Base-by-base conservation (phyloP, 306 rosid species). In the Cucumis hystrix region DNA sequence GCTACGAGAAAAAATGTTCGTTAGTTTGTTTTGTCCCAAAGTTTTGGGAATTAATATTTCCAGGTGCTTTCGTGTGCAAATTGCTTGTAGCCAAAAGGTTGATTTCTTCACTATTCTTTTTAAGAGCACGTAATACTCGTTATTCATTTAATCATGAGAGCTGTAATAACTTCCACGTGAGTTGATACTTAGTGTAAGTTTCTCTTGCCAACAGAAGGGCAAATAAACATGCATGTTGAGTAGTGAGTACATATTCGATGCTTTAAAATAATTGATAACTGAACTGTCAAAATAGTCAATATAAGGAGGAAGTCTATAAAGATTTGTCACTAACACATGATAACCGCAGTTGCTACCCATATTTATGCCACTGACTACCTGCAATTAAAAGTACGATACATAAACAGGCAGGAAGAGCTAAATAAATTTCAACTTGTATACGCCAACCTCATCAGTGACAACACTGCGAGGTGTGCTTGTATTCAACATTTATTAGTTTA, bases 281-380 rank as follows among this genome's bases (percentile, higher is more conserved):
- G 28, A 73, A 30, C 61, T 30, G 30, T 33, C 30, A 73, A 73
- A 73, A 18, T 51, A 52, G 56, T 39, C 57, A 6, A 45, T 13
- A 25, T 9, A 51, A 72, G 28, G 60, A 33, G 41, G 16, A 72
- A 72, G 43, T 49, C 16, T 51, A 54, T 79, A 55, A 40, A 60
- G 54, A 16, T 59, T 77, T 18, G 47, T 77, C 62, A 84, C 95
- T 81, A 66, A 95, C 97, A 85, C 83, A 82, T 95, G 96, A 85
- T 88, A 89, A 80, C 98, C 96, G 35, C 92, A 85, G 90, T 95
- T 90, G 92, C 93, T 87, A 83, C 97, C 98, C 91, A 55, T 90
- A 88, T 94, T 94, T 64, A 92, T 94, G 89, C 97, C 98, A 85
- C 97, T 95, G 86, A 95, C 61, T 75, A 95, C 95, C 97, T 94